These are phyloP conservation scores for Phytophthora meadii DNA, from an alignment of 352 stramenopile genomes.

Conservation along the genomic window DNA sequence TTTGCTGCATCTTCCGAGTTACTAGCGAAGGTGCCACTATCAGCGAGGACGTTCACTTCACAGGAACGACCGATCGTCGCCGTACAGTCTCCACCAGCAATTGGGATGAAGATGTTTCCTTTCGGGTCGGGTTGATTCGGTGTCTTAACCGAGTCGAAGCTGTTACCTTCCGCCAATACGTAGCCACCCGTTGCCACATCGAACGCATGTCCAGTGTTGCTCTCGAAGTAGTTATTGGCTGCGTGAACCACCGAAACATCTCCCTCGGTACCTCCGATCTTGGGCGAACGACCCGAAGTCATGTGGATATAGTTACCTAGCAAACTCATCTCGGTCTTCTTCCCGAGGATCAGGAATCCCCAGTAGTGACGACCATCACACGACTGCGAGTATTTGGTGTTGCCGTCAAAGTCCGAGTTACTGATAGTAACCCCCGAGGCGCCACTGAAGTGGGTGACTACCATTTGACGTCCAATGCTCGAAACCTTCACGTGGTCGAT, in stretches of 20 bases:
- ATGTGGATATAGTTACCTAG: constrained; percentile 46
- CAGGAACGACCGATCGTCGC: constrained; percentile 21
- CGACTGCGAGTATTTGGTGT: constrained; percentile 43
- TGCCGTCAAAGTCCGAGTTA: constrained; percentile 56
- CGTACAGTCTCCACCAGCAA: constrained; percentile 12
- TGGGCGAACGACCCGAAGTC: constrained; percentile 44
- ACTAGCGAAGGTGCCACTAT: constrained; percentile 12
- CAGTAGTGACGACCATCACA: constrained; percentile 63
- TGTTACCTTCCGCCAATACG: constrained; percentile 50
- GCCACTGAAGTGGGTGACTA: constrained; percentile 36
- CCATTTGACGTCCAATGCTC: constrained; percentile 45
- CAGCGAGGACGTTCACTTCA: constrained; percentile 21
- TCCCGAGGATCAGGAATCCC: constrained; percentile 32
- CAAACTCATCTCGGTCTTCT: constrained; percentile 33
- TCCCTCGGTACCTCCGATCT: constrained; percentile 19
- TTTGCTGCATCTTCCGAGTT: constrained; percentile 11
- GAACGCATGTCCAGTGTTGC: constrained; percentile 46
- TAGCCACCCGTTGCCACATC: constrained; percentile 30
- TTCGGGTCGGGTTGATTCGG: constrained; percentile 6
- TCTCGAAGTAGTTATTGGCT: constrained; percentile 53
- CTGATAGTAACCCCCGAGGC: constrained; percentile 49
- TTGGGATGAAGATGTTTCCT: constrained; percentile 22
- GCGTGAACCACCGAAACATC: constrained; percentile 29
- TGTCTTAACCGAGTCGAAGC: constrained; percentile 40
- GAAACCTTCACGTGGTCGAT: constrained; percentile 57